Conservation (phyloP, 2,329 filamentous ascomycete genomes). For the Penicillium janthinellum region DNA sequence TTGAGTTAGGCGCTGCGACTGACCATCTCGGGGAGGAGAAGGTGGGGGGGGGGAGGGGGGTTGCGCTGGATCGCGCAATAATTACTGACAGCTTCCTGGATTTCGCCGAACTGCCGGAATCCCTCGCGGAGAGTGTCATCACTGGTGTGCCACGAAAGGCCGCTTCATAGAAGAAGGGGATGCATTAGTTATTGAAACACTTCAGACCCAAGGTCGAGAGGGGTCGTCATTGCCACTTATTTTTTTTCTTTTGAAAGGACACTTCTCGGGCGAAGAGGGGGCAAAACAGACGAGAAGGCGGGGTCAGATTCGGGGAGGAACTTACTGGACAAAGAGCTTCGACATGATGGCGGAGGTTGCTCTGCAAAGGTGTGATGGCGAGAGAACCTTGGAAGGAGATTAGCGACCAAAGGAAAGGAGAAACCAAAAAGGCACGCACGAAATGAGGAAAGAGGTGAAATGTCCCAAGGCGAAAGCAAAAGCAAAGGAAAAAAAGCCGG, state of each 20-base stretch:
- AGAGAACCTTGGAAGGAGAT: background rate
- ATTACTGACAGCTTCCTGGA: slow-evolving; percentile 89
- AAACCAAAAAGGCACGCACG: background rate
- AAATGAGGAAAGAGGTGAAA: background rate
- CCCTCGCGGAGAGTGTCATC: slow-evolving; percentile 83
- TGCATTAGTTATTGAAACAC: background rate
- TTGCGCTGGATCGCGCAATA: slow-evolving; percentile 33
- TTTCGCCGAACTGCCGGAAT: slow-evolving; percentile 86
- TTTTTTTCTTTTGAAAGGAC: background rate
- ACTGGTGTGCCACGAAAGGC: slow-evolving; percentile 98
- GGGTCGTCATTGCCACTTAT: background rate
- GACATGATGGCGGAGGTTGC: slow-evolving; percentile 61
- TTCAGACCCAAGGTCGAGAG: background rate
- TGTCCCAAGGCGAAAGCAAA: background rate
- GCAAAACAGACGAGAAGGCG: background rate
- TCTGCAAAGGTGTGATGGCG: background rate
- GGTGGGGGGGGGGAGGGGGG: background rate
- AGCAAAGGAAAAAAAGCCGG: background rate
- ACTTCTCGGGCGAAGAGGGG: background rate
- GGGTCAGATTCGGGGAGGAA: slow-evolving; percentile 15
- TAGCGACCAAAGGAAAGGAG: background rate
- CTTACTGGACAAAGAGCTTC: slow-evolving; percentile 94
- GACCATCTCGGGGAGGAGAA: slow-evolving; percentile 9
- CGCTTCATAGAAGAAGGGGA: slow-evolving; percentile 54
- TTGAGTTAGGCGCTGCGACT: slow-evolving; percentile 19